Percentiles rank a stretch among this genome's conserved stretches.
Conservation (phyloP, 2,329 filamentous ascomycete species). For the Pseudocercospora pini-densiflorae region DNA sequence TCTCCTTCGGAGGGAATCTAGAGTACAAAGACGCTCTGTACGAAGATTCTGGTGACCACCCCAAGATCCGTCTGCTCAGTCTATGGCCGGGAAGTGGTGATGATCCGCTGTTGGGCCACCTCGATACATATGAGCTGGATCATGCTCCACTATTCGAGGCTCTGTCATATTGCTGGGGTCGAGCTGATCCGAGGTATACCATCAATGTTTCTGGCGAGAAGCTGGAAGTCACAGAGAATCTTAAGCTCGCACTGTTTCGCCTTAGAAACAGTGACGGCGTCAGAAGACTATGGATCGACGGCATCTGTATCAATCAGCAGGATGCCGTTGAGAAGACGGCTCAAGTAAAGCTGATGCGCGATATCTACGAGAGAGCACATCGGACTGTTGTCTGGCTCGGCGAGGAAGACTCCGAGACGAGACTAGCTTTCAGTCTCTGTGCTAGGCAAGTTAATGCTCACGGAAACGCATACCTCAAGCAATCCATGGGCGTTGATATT, state of each 20-base stretch:
- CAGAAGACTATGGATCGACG: conserved; percentile 17
- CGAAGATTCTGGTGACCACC: neutral
- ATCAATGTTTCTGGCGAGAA: conserved; percentile 8
- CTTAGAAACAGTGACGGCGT: neutral
- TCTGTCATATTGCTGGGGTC: conserved; percentile 15
- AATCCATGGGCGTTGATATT: conserved; percentile 6
- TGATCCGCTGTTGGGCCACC: conserved; percentile 2
- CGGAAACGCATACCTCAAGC: conserved; percentile 4
- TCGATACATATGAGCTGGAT: conserved; percentile 7
- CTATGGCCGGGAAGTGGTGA: conserved; percentile 2
- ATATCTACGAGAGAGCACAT: conserved; percentile 15
- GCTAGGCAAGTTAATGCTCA: neutral
- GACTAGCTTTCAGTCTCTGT: neutral
- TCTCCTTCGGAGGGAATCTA: neutral
- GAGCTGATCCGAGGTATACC: neutral
- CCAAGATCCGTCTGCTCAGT: conserved; percentile 9
- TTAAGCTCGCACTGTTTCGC: conserved; percentile 10
- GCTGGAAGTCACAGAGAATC: conserved; percentile 10
- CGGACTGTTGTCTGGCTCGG: conserved; percentile 15
- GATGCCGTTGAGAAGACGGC: conserved; percentile 12
- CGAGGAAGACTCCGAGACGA: conserved; percentile 6
- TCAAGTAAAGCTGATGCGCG: conserved; percentile 18
- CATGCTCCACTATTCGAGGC: conserved; percentile 6
- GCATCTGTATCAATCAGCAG: conserved; percentile 23
- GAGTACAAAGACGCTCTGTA: conserved; percentile 1